Evolutionary conservation across 192 early-diverging fungal species (phyloP).

Genomic region (Mortierella hygrophila): DNA sequence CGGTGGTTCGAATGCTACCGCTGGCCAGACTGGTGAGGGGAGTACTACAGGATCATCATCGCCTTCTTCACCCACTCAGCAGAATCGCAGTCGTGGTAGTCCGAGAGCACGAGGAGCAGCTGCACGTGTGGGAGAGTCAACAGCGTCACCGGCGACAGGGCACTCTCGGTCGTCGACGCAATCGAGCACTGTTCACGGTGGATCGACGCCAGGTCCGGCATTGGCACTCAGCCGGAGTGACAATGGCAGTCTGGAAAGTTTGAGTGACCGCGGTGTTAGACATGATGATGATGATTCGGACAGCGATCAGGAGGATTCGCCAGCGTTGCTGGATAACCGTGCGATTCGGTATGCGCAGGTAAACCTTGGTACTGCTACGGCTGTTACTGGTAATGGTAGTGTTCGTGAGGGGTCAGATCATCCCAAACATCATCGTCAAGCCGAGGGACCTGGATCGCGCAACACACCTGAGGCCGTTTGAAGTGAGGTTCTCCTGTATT

Average conservation of each 20-base stretch:
- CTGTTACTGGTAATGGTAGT: neutral
- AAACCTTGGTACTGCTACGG: neutral
- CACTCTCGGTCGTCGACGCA: neutral
- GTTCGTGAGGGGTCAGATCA: neutral
- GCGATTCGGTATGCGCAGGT: constrained; percentile 37
- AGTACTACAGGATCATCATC: neutral
- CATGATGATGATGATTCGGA: constrained; percentile 9
- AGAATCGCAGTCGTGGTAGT: neutral
- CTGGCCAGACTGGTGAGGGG: neutral
- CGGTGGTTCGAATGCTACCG: neutral
- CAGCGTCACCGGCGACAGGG: neutral
- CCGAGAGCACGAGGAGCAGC: neutral
- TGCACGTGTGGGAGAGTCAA: neutral
- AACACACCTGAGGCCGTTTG: constrained; percentile 21
- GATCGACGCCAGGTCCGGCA: neutral
- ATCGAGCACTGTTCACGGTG: neutral
- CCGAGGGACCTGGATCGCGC: constrained; percentile 9
- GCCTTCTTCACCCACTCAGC: neutral
- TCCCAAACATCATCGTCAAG: constrained; percentile 28
- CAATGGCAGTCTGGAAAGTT: neutral
- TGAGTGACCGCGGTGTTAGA: neutral
- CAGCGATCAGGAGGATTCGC: constrained; percentile 39
- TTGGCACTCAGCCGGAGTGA: neutral
- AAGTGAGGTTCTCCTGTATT: neutral
- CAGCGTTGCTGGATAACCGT: constrained; percentile 32